Evolutionary conservation across 139 green algal genomes (phyloP), one percentile per base, ranked within the genome.

Genomic region (Trebouxia sp.): DNA sequence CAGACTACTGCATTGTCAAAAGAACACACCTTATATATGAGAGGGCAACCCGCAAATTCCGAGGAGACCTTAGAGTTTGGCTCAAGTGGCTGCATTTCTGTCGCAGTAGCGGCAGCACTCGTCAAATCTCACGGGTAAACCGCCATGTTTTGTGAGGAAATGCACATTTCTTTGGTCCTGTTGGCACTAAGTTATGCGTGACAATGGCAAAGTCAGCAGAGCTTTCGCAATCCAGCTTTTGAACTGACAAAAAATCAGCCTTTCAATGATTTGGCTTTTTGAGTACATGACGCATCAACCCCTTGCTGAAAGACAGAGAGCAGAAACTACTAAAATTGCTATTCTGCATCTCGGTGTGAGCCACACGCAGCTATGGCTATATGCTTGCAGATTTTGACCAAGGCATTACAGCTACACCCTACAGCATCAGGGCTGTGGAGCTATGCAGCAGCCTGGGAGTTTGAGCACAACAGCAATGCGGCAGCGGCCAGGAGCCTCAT

Each of bases 11-110:
- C 51, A 91, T 95, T 10, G 79, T 93, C 15, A 85, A 88, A 20
- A 88, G 95, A 39, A 86, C 95, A 7, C 92, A 98, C 81, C 97
- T 98, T 86, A 96, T 98, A 30, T 98, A 91, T 80, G 90, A 96
- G 80, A 90, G 96, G 1, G 92, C 94, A 2, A 85, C 90, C 3
- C 90, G 91, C 75, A 97, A 96, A 76, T 99, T 98, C 81, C 85
- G 87, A 39, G 91, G 92, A 0, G 96, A 99, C 86, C 65, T 98
- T 72, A 3, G 43, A 15, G 83, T 99, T 0, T 99, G 96, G 96
- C 79, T 91, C 65, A 55, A 74, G 14, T 99, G 94, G 92, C 88
- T 98, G 32, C 81, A 91, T 35, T 95, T 88, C 82, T 96, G 94
- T 86, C 83, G 87, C n/a, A 45, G 48, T 12, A 91, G 67, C 45